Base-by-base conservation (phyloP, 2,329 filamentous ascomycete species). In the Xylaria sp. region DNA sequence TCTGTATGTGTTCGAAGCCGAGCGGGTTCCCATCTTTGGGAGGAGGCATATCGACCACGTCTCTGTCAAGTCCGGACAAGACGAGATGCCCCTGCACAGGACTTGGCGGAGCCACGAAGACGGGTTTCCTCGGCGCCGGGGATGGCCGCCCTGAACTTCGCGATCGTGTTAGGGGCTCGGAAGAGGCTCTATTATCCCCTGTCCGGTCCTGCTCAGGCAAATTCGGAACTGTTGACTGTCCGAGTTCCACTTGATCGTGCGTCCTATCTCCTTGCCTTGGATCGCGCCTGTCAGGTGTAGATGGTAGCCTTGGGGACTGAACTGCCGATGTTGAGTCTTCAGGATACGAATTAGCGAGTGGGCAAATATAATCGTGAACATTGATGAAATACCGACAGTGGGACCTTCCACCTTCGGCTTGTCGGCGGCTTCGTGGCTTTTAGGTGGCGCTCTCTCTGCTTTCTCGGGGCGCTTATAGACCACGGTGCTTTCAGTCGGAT, bases 351-450 rank as follows among this genome's bases (percentile, higher is more conserved):
- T 70, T 62, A 72, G 65, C 23, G 23, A 7, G n/a, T 56, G 25
- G 5, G 15, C 25, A 32, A 10, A 20, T 13, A 37, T 13, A 28
- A n/a, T 32, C 34, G 23, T 41, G 65, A 57, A 13, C 9, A 64
- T 70, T 66, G 68, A 51, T 70, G 68, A 67, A 66, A 63, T 72
- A 72, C 70, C 70, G 58, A 72, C 70, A 70, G 61, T 65, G 13
- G 50, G 13, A 13, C 37, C 20, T 34, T 51, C 50, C 10, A 20
- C 58, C 6, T 62, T 44, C 10, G 61, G 8, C 25, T 9, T 5
- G 1, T 51, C 12, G 4, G 23, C 5, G 2, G 44, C 20, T n/a
- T 44, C 3, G 28, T 41, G 23, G 18, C 34, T 28, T 1, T 62
- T 58, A 5, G 12, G 32, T 2, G 20, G 18, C 15, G n/a, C 12